Base-by-base conservation (phyloP, 139 green algal genomes). In the Ettlia oleoabundans region DNA sequence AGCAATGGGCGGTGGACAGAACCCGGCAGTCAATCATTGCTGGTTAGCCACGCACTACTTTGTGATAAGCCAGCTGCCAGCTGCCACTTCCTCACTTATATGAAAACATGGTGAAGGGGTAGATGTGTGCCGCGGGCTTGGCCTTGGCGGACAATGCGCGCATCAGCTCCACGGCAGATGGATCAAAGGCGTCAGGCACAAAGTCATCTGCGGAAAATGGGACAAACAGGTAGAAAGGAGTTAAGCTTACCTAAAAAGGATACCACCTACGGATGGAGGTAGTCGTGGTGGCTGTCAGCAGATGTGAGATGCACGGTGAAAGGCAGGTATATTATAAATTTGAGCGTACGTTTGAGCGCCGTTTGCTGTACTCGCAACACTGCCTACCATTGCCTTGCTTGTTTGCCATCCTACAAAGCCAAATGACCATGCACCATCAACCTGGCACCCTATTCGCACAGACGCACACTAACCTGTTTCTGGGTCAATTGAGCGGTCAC, bases 61-160 rank as follows among this genome's bases (percentile, higher is more conserved):
- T 58, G 47, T 15, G 13, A 58, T 58, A 58, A 10, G 13, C 13
- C 15, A 58, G 13, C 55, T 19, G 35, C 10, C 30, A 1, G 2
- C 35, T 2, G 2, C 22, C 13, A 38, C 2, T 5, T 35, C 3
- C 77, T 68, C 78, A 84, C 78, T 41, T 67, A 53, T 85, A 94
- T 21, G 80, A 92, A 77, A 90, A 93, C 95, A 99, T 98, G 77
- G 97, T 91, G 85, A 99, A 93, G 51, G 97, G 95, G 82, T 95
- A 96, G 24, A 99, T 65, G 90, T 98, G 96, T 3, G 89, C 93
- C 2, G 90, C 85, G 66, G 87, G 85, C 87, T 94, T 94, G 65
- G 86, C 83, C 78, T 91, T 93, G 65, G 87, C 87, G n/a, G 72
- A 53, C 66, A 98, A 86, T 35, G 92, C 93, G 37, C 91, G 87